Conservation (phyloP, 2,329 filamentous ascomycete genomes). For the Phialocephala sp. region DNA sequence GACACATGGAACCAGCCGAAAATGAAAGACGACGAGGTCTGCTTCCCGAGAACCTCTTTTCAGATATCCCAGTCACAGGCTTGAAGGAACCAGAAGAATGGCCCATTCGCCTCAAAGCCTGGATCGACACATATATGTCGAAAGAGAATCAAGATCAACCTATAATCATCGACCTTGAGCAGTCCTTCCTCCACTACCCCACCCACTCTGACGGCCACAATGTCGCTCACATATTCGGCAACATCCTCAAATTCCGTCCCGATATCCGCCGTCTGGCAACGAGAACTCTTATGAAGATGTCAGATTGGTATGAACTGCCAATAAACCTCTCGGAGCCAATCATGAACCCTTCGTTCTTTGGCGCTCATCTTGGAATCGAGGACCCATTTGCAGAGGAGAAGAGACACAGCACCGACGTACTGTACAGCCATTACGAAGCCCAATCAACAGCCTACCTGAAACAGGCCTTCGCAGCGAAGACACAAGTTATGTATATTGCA, state of each 20-base stretch:
- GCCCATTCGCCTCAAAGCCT: constrained; percentile 32
- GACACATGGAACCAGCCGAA: constrained; percentile 31
- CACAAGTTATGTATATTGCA: constrained; percentile 50
- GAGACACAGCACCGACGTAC: constrained; percentile 39
- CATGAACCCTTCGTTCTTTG: constrained; percentile 44
- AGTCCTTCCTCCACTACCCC: constrained; percentile 48
- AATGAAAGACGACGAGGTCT: constrained; percentile 32
- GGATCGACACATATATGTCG: constrained; percentile 35
- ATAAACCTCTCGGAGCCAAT: constrained; percentile 41
- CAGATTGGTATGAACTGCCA: constrained; percentile 35
- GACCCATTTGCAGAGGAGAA: constrained; percentile 40
- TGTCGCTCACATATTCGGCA: constrained; percentile 47
- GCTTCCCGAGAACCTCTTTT: constrained; percentile 35
- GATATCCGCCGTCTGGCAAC: constrained; percentile 43
- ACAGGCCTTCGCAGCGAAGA: constrained; percentile 41
- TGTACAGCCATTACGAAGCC: constrained; percentile 41
- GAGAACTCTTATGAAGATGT: constrained; percentile 41
- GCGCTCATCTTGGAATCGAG: constrained; percentile 48
- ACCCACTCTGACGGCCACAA: constrained; percentile 44
- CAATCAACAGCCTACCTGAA: constrained; percentile 48
- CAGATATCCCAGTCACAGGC: constrained; percentile 32
- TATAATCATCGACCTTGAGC: constrained; percentile 40
- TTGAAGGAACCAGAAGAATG: constrained; percentile 37
- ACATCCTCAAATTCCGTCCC: constrained; percentile 44
- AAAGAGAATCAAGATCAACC: constrained; percentile 27